Conservation (phyloP, 2,329 filamentous ascomycete genomes). For the Ceratocystiopsis sp. region DNA sequence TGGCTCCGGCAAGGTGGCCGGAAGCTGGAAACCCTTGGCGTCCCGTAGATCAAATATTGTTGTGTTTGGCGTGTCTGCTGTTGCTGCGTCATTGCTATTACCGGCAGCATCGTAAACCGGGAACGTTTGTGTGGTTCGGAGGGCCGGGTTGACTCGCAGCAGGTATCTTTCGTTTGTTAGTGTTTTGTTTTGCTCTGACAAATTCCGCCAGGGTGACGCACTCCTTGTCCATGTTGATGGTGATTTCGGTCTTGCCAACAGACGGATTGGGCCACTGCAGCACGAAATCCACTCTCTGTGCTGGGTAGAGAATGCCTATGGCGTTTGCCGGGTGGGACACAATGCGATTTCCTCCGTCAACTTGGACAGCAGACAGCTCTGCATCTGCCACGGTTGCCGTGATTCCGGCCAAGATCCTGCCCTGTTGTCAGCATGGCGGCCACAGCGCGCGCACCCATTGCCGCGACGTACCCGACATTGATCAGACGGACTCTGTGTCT, state of each 20-base stretch:
- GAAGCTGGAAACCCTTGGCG: slow-evolving; percentile 1
- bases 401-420: slow-evolving; percentile 10
- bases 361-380: slow-evolving; percentile 6
- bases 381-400: slow-evolving; percentile 9
- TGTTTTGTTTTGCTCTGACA: too few relatives aligned
- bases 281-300: slow-evolving; percentile 10
- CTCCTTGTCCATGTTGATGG: slow-evolving; percentile 12
- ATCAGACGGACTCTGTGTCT: slow-evolving; percentile 11
- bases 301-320: slow-evolving; percentile 11
- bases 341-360: slow-evolving; percentile 12
- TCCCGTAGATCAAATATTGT: slow-evolving; percentile 5
- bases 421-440: background rate
- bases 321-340: slow-evolving; percentile 2
- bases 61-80: background rate
- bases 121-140: too few relatives aligned
- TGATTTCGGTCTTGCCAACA: slow-evolving; percentile 1
- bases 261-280: slow-evolving; percentile 7
- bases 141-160: too few relatives aligned
- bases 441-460: too few relatives aligned
- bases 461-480: slow-evolving; percentile 10
- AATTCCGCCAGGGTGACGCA: background rate
- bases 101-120: too few relatives aligned
- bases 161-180: too few relatives aligned
- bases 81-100: too few relatives aligned
- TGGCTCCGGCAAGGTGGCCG: slow-evolving; percentile 5